Percentiles rank a stretch among this genome's conserved stretches.
Evolutionary conservation across 2,329 filamentous ascomycete genomes (phyloP).

Genomic region (Parastagonospora avenae): DNA sequence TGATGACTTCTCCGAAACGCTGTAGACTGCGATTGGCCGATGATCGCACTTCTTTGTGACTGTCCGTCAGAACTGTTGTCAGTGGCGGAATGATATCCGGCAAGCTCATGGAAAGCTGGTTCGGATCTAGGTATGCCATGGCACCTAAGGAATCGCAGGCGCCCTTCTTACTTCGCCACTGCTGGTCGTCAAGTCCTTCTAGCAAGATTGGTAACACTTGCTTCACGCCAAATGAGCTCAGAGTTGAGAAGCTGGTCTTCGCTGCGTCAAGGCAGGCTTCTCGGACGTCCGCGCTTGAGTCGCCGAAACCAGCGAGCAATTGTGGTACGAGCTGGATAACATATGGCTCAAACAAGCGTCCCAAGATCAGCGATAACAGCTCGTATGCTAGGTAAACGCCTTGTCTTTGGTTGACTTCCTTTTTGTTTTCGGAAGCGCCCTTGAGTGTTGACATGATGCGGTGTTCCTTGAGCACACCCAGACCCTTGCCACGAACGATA

Average conservation of each 20-base stretch:
- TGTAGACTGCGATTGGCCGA: slow-evolving; percentile 96
- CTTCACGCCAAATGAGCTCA: slow-evolving; percentile 96
- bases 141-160: slow-evolving; percentile 95
- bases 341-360: slow-evolving; percentile 91
- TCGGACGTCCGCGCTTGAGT: slow-evolving; percentile 84
- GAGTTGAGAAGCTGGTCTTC: slow-evolving; percentile 88
- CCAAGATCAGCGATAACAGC: slow-evolving; percentile 82
- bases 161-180: slow-evolving; percentile 98
- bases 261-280: slow-evolving; percentile 91
- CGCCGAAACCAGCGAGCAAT: slow-evolving; percentile 85
- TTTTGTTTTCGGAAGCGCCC: slow-evolving; percentile 91
- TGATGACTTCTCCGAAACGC: slow-evolving; percentile 97
- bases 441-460: slow-evolving; percentile 82
- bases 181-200: slow-evolving; percentile 88
- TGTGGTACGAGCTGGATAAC: slow-evolving; percentile 95
- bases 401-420: slow-evolving; percentile 85
- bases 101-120: slow-evolving; percentile 88
- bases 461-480: slow-evolving; percentile 80
- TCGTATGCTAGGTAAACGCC: slow-evolving; percentile 90
- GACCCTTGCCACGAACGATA: slow-evolving; percentile 84
- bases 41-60: slow-evolving; percentile 92
- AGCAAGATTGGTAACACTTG: slow-evolving; percentile 89
- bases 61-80: slow-evolving; percentile 93
- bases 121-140: slow-evolving; percentile 97
- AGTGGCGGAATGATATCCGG: slow-evolving; percentile 97